Percentiles rank a stretch among this genome's conserved stretches.
Evolutionary conservation across 139 green algal genomes (phyloP).

Genomic region (Closterium sp.): DNA sequence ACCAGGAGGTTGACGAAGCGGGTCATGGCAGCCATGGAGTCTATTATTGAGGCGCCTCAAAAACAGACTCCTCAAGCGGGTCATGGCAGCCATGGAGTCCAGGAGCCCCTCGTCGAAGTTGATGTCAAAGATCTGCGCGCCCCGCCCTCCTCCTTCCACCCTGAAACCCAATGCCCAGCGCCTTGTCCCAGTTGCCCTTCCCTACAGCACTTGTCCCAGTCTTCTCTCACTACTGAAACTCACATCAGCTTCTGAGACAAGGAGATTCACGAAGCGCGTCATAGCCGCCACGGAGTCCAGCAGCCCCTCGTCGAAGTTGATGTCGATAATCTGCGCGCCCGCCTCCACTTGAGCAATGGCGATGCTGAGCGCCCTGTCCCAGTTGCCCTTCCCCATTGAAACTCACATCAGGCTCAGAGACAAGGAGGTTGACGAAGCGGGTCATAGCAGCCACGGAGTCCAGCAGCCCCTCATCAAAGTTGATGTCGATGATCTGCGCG

Average conservation of each 20-base stretch:
- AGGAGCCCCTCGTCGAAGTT: conserved; percentile 99
- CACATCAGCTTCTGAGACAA: conserved; percentile 90
- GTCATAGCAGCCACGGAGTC: conserved; percentile 93
- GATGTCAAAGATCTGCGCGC: conserved; percentile 88
- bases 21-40: conserved; percentile 91
- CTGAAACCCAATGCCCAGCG: too few species aligned
- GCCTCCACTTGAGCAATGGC: conserved; percentile 66
- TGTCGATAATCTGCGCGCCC: conserved; percentile 84
- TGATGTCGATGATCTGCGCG: conserved; percentile 93
- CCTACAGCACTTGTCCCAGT: not conserved
- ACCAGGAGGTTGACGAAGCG: conserved; percentile 94
- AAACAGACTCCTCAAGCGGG: too few species aligned
- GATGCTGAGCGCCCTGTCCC: conserved; percentile 90
- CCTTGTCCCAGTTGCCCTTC: not conserved
- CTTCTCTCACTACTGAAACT: not conserved
- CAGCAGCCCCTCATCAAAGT: conserved; percentile 98
- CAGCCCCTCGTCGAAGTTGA: conserved; percentile 98
- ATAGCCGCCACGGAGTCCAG: conserved; percentile 94
- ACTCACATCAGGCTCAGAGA: conserved; percentile 85
- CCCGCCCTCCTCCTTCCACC: too few species aligned
- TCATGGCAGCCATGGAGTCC: too few species aligned
- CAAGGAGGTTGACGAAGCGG: conserved; percentile 92
- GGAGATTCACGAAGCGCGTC: conserved; percentile 93
- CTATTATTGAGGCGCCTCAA: too few species aligned
- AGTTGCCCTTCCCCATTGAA: conserved; percentile 75